Conservation (phyloP, 169 alveolate species). For the Blepharisma undulans region DNA sequence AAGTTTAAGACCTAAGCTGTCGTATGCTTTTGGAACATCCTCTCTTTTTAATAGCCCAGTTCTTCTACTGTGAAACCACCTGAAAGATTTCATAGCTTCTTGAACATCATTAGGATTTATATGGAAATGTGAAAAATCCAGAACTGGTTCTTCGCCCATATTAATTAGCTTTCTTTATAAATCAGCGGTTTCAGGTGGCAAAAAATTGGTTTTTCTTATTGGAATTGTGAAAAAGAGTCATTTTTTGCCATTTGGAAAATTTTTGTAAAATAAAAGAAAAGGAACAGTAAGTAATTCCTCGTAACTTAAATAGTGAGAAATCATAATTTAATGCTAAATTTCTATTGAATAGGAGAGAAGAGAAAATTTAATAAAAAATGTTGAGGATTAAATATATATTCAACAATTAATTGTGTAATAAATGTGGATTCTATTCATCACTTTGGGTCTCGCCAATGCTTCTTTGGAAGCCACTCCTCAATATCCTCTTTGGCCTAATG, state of each 20-base stretch:
- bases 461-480: neutral
- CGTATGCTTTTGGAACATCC: constrained; percentile 18
- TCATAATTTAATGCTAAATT: neutral
- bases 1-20: constrained; percentile 31
- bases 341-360: neutral
- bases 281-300: neutral
- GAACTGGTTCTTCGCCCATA: constrained; percentile 23
- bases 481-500: constrained; percentile 35
- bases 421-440: neutral
- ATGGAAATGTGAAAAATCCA: constrained; percentile 34
- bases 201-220: neutral
- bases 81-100: constrained; percentile 41
- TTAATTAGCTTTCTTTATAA: neutral
- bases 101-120: constrained; percentile 37
- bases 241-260: neutral
- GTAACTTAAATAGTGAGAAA: neutral
- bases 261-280: neutral
- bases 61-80: constrained; percentile 34
- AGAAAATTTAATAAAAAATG: neutral
- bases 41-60: neutral
- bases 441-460: neutral
- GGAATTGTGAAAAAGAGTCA: neutral
- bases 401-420: neutral
- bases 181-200: neutral
- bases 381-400: neutral